Base-by-base conservation (phyloP, 352 stramenopile genomes). In the Halophytophthora batemanensis region DNA sequence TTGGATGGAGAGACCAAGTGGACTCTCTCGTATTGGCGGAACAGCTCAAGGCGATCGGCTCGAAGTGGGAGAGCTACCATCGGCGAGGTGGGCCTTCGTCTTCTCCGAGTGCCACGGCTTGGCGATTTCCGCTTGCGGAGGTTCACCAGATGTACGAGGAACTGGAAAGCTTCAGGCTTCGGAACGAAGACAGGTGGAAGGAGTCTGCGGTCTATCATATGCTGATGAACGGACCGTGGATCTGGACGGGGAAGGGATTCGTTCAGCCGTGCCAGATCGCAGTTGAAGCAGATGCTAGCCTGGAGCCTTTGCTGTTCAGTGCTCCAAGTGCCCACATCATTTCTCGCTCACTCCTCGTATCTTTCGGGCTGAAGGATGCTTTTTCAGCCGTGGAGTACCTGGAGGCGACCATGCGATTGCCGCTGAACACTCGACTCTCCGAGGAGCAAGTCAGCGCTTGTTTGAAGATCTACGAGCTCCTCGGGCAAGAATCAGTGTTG, bases 181-280 rank as follows among this genome's bases (percentile, higher is more conserved):
- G 25, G 25, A 56, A 71, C 18, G 60, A 73, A 52, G 53, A 75
- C 6, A 52, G 31, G 21, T 72, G 66, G 59, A 50, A 38, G 8
- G 48, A 56, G 14, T 62, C 59, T 46, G 18, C 50, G 15, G 46
- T 76, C 35, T 64, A 74, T 54, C 41, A 71, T n/a, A 68, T 66
- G 15, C 42, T 92, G 10, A 48, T 49, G 25, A 65, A 77, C 45
- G 52, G 65, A 17, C 35, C 67, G 8, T 92, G 82, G 82, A 71
- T 92, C 22, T 92, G 82, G 79, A 90, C 79, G 6, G 77, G 79
- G 19, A 81, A 73, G 39, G 28, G 21, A 1, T 90, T 90, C 69
- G 65, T 57, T 11, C 68, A 64, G 2, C 56, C 78, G 17, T 69
- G 64, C 6, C 74, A 86, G 63, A 56, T 92, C 14, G 82, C 82